These are phyloP conservation scores for Setaria italica DNA, from an alignment of 202 grass and related monocot genomes.

Conservation along the genomic window DNA sequence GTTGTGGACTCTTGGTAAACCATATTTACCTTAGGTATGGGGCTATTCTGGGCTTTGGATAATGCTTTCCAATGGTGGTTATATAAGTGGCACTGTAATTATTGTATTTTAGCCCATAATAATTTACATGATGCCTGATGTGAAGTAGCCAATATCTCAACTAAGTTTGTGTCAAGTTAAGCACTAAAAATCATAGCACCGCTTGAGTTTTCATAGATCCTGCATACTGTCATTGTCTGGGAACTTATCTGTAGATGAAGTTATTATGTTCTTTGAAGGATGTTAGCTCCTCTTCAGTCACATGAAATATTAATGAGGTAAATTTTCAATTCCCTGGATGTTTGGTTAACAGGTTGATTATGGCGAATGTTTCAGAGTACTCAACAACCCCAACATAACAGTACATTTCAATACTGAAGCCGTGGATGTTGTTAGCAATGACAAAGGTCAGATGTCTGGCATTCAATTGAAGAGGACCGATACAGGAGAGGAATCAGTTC, in stretches of 20 bases:
- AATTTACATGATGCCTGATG: slow-evolving; percentile 21
- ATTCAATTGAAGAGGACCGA: slow-evolving; percentile 73
- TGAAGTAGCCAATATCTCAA: background rate
- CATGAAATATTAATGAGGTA: slow-evolving; percentile 73
- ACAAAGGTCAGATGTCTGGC: slow-evolving; percentile 93
- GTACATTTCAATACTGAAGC: slow-evolving; percentile 98
- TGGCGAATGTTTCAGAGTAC: slow-evolving; percentile 99
- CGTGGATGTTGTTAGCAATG: slow-evolving; percentile 84
- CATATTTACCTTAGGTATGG: background rate
- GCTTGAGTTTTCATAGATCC: slow-evolving; percentile 3
- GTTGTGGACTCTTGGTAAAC: background rate
- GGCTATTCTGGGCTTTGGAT: slow-evolving; percentile 10
- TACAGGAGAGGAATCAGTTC: slow-evolving; percentile 72
- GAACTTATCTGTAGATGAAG: slow-evolving; percentile 42
- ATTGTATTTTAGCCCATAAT: background rate
- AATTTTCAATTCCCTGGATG: slow-evolving; percentile 86
- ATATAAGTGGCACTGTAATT: slow-evolving; percentile 19
- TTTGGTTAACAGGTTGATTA: slow-evolving; percentile 99
- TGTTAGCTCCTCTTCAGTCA: slow-evolving; percentile 57
- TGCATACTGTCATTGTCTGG: slow-evolving; percentile 22
- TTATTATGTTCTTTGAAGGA: slow-evolving; percentile 66
- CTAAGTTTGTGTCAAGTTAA: slow-evolving; percentile 32
- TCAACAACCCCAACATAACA: slow-evolving; percentile 96
- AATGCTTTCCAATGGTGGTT: background rate
- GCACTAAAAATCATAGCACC: slow-evolving; percentile 27